These are phyloP conservation scores for Didymella segeticola DNA, from an alignment of 2,329 filamentous ascomycete species.

Conservation along the genomic window DNA sequence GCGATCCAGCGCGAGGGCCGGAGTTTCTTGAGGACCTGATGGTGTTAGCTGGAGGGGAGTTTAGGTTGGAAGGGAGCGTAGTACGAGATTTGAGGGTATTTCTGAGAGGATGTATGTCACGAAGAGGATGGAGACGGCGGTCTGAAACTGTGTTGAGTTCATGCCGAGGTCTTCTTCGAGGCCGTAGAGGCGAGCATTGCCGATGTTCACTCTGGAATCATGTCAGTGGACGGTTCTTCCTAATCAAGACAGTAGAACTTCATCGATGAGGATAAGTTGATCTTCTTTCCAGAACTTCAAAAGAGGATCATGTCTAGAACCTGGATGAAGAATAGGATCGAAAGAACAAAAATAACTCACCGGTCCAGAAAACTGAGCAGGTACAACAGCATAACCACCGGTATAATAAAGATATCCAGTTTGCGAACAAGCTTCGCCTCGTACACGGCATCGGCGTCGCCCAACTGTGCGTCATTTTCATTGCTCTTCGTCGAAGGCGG, in stretches of 20 bases:
- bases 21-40: slow-evolving; percentile 48
- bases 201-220: slow-evolving; percentile 67
- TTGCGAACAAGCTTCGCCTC: slow-evolving; percentile 68
- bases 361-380: slow-evolving; percentile 78
- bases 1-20: slow-evolving; percentile 59
- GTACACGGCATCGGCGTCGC: slow-evolving; percentile 47
- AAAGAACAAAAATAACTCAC: slow-evolving; percentile 47
- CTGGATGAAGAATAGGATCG: neutral
- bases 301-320: too few species aligned
- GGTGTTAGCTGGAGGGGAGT: neutral
- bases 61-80: neutral
- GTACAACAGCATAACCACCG: slow-evolving; percentile 73
- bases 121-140: slow-evolving; percentile 53
- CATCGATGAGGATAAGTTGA: too few species aligned
- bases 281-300: too few species aligned
- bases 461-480: slow-evolving; percentile 36
- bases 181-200: slow-evolving; percentile 70
- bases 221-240: slow-evolving; percentile 28
- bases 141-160: slow-evolving; percentile 71
- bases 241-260: too few species aligned
- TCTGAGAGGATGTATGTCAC: slow-evolving; percentile 56
- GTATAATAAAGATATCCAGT: slow-evolving; percentile 69
- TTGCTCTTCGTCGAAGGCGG: slow-evolving; percentile 26
- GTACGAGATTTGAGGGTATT: slow-evolving; percentile 55
- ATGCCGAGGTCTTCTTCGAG: slow-evolving; percentile 69